Conservation (phyloP, 306 rosid genomes). For the Bauhinia variegata region DNA sequence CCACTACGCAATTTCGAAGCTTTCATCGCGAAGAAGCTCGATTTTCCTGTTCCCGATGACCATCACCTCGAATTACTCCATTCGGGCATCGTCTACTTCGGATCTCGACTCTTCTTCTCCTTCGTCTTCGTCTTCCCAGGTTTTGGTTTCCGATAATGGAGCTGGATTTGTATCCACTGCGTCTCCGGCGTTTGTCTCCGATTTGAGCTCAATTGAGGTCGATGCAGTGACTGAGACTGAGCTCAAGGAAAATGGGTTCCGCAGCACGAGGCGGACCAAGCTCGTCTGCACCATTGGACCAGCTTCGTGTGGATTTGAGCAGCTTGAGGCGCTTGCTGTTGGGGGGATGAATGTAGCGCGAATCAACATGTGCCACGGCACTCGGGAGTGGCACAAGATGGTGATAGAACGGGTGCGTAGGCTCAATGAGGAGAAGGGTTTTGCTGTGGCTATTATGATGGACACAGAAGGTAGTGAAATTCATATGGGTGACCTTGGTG, state of each 20-base stretch:
- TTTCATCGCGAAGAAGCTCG: conserved; percentile 3
- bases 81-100: conserved; percentile 44
- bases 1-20: conserved; percentile 14
- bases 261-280: conserved; percentile 65
- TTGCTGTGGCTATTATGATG: conserved; percentile 97
- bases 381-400: conserved; percentile 59
- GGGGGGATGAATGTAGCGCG: conserved; percentile 73
- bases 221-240: conserved; percentile 63
- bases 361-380: conserved; percentile 72
- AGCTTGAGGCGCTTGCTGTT: conserved; percentile 66
- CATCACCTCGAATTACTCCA: conserved; percentile 12
- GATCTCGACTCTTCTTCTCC: no score
- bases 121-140: conserved; percentile 38
- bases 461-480: conserved; percentile 99
- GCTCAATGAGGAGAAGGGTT: conserved; percentile 86
- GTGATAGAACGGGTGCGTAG: conserved; percentile 76
- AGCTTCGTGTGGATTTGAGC: conserved; percentile 53
- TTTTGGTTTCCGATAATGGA: conserved; percentile 44
- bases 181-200: conserved; percentile 1
- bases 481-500: conserved; percentile 98
- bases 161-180: conserved; percentile 32
- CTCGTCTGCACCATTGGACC: conserved; percentile 68
- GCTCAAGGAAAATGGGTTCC: conserved; percentile 62
- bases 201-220: conserved; percentile 54
- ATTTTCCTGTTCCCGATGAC: conserved; percentile 39